phyloP scores from a whole-genome alignment of 371 early-diverging fungal genomes.

The Rhizopus sp. region DNA sequence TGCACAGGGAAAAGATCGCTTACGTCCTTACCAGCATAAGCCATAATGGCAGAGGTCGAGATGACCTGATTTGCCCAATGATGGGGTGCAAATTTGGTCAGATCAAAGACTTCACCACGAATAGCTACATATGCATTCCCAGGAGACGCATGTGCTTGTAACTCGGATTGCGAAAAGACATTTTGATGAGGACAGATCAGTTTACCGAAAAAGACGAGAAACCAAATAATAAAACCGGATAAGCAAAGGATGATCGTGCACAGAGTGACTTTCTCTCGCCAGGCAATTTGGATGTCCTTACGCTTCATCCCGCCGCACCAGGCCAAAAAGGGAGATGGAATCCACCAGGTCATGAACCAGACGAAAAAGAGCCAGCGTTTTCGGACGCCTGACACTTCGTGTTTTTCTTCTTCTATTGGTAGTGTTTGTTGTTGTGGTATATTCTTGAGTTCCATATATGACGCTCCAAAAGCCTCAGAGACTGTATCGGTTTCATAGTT shows the following conservation, averaged over 20 bases:
- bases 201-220: slow-evolving; percentile 82
- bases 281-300: slow-evolving; percentile 84
- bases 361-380: slow-evolving; percentile 80
- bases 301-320: slow-evolving; percentile 73
- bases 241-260: slow-evolving; percentile 81
- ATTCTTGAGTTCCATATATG: neutral
- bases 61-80: slow-evolving; percentile 49
- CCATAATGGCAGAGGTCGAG: slow-evolving; percentile 47
- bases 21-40: slow-evolving; percentile 68
- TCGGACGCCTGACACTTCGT: slow-evolving; percentile 43
- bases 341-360: slow-evolving; percentile 87
- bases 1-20: slow-evolving; percentile 74
- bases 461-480: slow-evolving; percentile 1
- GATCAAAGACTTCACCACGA: slow-evolving; percentile 72
- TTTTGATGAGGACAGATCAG: slow-evolving; percentile 83
- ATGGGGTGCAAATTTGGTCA: slow-evolving; percentile 58
- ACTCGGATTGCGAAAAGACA: slow-evolving; percentile 53
- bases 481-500: slow-evolving; percentile 22
- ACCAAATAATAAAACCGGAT: slow-evolving; percentile 81
- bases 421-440: neutral
- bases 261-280: slow-evolving; percentile 94
- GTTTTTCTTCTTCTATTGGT: slow-evolving; percentile 9
- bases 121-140: slow-evolving; percentile 56
- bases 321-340: slow-evolving; percentile 66
- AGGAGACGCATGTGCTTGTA: slow-evolving; percentile 35